Percentiles rank a stretch among this genome's conserved stretches.
phyloP scores from a whole-genome alignment of 2,329 filamentous ascomycete species.

The Coleophoma eucalyptorum region DNA sequence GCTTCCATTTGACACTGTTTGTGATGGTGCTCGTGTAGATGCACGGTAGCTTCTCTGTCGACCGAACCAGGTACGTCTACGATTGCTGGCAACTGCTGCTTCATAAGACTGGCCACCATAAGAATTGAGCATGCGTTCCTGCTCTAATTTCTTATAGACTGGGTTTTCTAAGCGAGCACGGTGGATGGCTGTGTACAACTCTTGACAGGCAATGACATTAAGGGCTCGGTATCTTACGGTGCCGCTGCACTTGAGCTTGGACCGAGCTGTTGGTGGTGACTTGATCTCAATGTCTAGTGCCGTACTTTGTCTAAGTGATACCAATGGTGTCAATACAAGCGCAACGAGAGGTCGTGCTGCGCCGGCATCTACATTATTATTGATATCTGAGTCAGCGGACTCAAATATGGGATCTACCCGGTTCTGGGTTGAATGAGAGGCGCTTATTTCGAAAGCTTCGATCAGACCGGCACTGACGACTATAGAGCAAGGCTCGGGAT shows the following conservation, averaged over 20 bases:
- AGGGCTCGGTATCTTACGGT: slow-evolving; percentile 78
- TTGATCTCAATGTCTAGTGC: slow-evolving; percentile 91
- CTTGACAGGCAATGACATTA: slow-evolving; percentile 72
- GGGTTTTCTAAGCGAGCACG: slow-evolving; percentile 87
- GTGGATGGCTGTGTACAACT: slow-evolving; percentile 83
- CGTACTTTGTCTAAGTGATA: slow-evolving; percentile 86
- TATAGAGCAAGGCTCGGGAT: slow-evolving; percentile 47
- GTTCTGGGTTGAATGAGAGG: slow-evolving; percentile 32
- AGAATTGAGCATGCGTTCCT: slow-evolving; percentile 67
- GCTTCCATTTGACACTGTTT: slow-evolving; percentile 63
- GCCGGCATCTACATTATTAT: slow-evolving; percentile 20
- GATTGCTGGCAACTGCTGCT: slow-evolving; percentile 35
- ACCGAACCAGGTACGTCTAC: slow-evolving; percentile 52
- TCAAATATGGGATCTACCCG: slow-evolving; percentile 27
- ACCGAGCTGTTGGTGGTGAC: slow-evolving; percentile 74
- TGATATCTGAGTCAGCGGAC: slow-evolving; percentile 3
- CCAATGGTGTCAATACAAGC: slow-evolving; percentile 85
- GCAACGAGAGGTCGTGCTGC: slow-evolving; percentile 52
- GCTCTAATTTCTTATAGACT: slow-evolving; percentile 70
- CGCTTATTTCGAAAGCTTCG: slow-evolving; percentile 46
- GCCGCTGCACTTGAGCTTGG: slow-evolving; percentile 63
- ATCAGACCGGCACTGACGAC: slow-evolving; percentile 55
- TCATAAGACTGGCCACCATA: slow-evolving; percentile 52
- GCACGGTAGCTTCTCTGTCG: slow-evolving; percentile 63
- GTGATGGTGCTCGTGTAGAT: slow-evolving; percentile 54